Percentiles rank a stretch among this genome's conserved stretches.
Evolutionary conservation across 768 basidiomycete species (phyloP).

Genomic region (Coprinellus aureogranulatus): DNA sequence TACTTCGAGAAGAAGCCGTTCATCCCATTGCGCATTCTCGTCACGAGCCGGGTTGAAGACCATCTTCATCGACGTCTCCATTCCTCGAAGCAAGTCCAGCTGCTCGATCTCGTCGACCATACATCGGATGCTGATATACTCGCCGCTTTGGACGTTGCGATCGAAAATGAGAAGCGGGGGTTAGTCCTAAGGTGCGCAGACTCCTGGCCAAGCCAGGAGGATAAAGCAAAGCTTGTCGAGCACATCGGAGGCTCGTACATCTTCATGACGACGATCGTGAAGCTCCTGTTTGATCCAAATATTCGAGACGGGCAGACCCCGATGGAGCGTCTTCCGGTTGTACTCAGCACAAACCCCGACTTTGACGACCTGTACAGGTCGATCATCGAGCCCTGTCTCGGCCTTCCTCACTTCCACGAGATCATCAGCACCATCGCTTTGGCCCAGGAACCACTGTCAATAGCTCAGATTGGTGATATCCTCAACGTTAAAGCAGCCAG

Average conservation of each 20-base stretch:
- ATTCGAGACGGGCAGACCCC: background rate
- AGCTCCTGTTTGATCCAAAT: background rate
- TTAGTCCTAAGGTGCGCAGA: background rate
- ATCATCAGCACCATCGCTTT: background rate
- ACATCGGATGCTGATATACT: background rate
- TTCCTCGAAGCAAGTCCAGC: background rate
- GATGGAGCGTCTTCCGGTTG: background rate
- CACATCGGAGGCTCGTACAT: background rate
- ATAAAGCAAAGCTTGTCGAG: background rate
- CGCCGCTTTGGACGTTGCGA: background rate
- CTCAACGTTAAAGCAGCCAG: background rate
- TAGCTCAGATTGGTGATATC: background rate
- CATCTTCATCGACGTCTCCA: background rate
- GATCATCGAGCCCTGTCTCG: background rate
- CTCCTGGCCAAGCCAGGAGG: background rate
- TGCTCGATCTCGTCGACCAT: background rate
- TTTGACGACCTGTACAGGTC: background rate
- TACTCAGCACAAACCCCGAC: background rate
- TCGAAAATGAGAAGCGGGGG: background rate
- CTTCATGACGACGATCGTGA: background rate
- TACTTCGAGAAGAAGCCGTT: background rate
- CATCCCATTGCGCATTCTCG: background rate
- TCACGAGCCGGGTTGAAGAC: background rate
- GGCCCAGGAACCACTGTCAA: background rate
- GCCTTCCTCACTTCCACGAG: background rate